phyloP scores from a whole-genome alignment of 371 early-diverging fungal species.

The Circinella umbellata region DNA sequence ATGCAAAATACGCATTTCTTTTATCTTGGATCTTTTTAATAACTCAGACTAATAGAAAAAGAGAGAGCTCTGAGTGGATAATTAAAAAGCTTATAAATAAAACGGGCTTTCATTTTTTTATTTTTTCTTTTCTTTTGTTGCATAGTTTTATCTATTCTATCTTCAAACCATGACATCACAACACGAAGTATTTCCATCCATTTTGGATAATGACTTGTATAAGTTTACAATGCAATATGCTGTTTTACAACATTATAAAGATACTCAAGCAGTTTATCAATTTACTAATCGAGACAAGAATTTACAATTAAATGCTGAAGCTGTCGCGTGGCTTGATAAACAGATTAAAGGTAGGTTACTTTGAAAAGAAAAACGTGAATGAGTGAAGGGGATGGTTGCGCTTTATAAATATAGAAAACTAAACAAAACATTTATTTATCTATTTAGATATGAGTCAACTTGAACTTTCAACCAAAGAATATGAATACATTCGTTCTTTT shows the following conservation, averaged over 20 bases:
- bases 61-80: too few relatives aligned
- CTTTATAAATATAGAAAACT: too few relatives aligned
- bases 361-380: not conserved
- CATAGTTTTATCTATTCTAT: not conserved
- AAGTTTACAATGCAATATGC: conserved; percentile 86
- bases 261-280: conserved; percentile 63
- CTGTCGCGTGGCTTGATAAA: conserved; percentile 53
- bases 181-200: conserved; percentile 41
- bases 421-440: not conserved
- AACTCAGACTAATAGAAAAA: too few relatives aligned
- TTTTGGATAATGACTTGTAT: conserved; percentile 83
- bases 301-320: conserved; percentile 42
- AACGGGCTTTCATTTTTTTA: too few relatives aligned
- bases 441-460: conserved; percentile 39
- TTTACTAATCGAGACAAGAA: conserved; percentile 71
- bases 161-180: conserved; percentile 5
- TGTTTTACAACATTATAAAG: conserved; percentile 73
- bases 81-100: too few relatives aligned
- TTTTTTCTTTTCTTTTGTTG: not conserved
- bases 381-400: too few relatives aligned
- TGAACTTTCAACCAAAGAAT: conserved; percentile 53
- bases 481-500: conserved; percentile 54
- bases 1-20: too few relatives aligned
- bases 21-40: too few relatives aligned
- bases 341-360: conserved; percentile 47